Evolutionary conservation across 768 basidiomycete species (phyloP), one percentile per base, ranked within the genome.

Genomic region (Lactifluus subvellereus): DNA sequence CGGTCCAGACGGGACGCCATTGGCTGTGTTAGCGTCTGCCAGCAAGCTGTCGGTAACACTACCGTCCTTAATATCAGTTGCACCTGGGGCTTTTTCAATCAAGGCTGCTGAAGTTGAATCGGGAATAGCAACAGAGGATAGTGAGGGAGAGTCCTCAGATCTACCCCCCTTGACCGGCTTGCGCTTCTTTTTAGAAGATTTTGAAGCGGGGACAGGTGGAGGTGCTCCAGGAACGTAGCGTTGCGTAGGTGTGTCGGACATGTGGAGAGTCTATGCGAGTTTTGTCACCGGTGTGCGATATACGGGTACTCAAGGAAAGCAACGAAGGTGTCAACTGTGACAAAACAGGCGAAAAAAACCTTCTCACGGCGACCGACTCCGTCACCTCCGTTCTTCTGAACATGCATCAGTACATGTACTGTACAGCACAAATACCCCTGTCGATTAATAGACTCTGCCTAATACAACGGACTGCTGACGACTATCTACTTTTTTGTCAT

Each of bases 181-280:
- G 73, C 84, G 86, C 75, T 89, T 93, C 73, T 84, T 88, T 71
- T 77, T 79, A 32, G 84, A 80, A 4, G 82, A 77, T 72, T 91
- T 91, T 42, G 87, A 80, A 4, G 76, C 64, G 0, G 84, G 76
- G 5, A 79, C 68, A 48, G 85, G 83, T 0, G 86, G 84, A 58
- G 85, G 89, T 13, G 91, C 91, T 51, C 91, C 91, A 30, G 91
- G 91, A 61, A 93, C 80, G 65, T 88, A 71, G 60, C 91, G 87
- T 38, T 75, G 73, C 40, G 74, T 66, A 33, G 69, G 6, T 53
- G 73, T 69, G 51, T 76, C 77, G 54, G 72, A 69, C 78, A 79
- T 80, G 62, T 32, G 33, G 56, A 45, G 52, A 16, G 40, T 38
- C 6, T 38, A 43, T 45, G 52, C 27, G 35, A 59, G 57, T 48